Conservation (phyloP, 257 asterid species). For the Primulina huaijiensis region DNA sequence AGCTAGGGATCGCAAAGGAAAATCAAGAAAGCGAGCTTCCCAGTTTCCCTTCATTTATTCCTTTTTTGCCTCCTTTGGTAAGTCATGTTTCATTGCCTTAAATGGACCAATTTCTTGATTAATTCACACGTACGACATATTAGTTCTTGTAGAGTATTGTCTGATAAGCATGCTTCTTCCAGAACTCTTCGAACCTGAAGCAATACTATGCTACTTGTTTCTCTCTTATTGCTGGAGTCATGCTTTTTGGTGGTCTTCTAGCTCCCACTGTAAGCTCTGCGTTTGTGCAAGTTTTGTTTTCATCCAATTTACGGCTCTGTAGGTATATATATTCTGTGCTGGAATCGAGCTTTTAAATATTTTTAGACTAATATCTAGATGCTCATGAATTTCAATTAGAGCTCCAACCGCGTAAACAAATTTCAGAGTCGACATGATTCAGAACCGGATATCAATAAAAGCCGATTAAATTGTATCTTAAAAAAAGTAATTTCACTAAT, state of each 20-base stretch:
- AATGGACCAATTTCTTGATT: neutral
- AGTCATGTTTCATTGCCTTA: conserved; percentile 15
- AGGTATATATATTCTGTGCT: neutral
- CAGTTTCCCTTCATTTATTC: conserved; percentile 87
- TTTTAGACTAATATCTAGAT: neutral
- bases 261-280: conserved; percentile 79
- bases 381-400: neutral
- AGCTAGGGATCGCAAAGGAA: conserved; percentile 70
- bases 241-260: conserved; percentile 91
- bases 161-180: conserved; percentile 30
- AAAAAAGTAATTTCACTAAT: too few species aligned
- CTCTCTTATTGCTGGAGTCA: conserved; percentile 85
- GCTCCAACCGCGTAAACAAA: neutral
- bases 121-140: neutral
- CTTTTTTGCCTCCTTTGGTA: conserved; percentile 96
- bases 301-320: neutral
- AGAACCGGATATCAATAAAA: too few species aligned
- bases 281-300: neutral
- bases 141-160: conserved; percentile 1
- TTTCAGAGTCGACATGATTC: neutral
- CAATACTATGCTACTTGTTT: conserved; percentile 80
- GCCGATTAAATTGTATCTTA: too few species aligned
- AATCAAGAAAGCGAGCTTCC: conserved; percentile 83
- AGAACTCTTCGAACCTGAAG: conserved; percentile 75
- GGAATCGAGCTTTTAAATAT: neutral